Conservation (phyloP, 2,329 filamentous ascomycete species). For the Ceratocystis destructans region DNA sequence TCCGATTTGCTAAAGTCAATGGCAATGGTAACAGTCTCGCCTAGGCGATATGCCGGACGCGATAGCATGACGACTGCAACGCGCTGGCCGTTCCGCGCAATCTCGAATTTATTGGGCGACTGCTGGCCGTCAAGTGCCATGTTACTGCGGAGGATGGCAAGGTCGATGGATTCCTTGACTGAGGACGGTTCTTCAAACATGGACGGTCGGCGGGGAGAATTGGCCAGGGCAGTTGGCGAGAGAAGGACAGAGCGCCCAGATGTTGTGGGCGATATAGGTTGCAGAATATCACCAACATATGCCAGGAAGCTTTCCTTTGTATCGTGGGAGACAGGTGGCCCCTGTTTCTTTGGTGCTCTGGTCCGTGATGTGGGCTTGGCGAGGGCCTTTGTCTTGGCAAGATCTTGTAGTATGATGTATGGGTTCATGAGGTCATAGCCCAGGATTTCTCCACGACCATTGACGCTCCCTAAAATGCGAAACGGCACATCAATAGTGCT, state of each 20-base stretch:
- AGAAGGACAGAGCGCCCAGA: constrained; percentile 44
- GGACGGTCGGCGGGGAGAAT: constrained; percentile 42
- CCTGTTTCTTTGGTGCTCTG: constrained; percentile 24
- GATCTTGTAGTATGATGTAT: constrained; percentile 76
- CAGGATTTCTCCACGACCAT: constrained; percentile 72
- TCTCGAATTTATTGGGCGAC: constrained; percentile 88
- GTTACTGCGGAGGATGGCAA: constrained; percentile 77
- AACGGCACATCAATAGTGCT: constrained; percentile 89
- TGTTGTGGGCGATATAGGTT: constrained; percentile 33
- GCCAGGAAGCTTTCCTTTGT: constrained; percentile 50
- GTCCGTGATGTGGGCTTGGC: constrained; percentile 22
- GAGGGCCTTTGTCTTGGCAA: constrained; percentile 41
- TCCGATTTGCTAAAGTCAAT: constrained; percentile 70
- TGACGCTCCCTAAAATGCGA: constrained; percentile 83
- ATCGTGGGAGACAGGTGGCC: constrained; percentile 23
- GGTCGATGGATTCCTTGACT: constrained; percentile 75
- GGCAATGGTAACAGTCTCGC: constrained; percentile 70
- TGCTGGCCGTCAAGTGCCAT: constrained; percentile 52
- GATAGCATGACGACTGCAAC: constrained; percentile 84
- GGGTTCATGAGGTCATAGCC: constrained; percentile 91
- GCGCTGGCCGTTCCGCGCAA: constrained; percentile 78
- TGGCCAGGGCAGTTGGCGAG: constrained; percentile 51
- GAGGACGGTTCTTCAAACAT: constrained; percentile 43
- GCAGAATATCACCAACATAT: constrained; percentile 64
- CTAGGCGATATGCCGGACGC: constrained; percentile 74